Base-by-base conservation (phyloP, 176 grass and related monocot genomes). In the Avena sativa region DNA sequence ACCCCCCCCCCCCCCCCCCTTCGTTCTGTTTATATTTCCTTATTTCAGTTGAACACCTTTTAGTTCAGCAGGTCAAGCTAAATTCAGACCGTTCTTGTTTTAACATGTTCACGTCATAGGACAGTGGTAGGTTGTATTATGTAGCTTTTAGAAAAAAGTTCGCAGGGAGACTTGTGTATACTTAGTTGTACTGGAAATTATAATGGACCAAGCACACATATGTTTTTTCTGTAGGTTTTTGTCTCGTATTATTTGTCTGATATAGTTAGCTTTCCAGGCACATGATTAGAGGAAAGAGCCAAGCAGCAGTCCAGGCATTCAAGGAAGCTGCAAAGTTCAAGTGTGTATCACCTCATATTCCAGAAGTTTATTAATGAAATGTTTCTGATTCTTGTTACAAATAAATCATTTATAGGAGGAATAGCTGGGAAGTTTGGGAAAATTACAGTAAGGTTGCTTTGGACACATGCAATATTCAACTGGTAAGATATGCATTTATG, bases 341-440 rank as follows among this genome's bases (percentile, higher is more conserved):
- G 91, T 92, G 82, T 25, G 71, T 89, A 25, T 72, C 9, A 81
- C 84, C 46, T 65, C 28, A 75, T 93, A 62, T 67, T 76, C n/a
- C 19, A 68, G 72, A 75, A 16, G 21, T 51, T 74, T 67, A 15
- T 69, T 81, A 14, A 2, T 28, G 28, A 60, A 16, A 76, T 76
- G 34, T 44, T 69, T 51, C 2, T 72, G 34, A 8, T 36, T 67
- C 64, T 57, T 7, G 72, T 60, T 79, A 52, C 78, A 34, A 51
- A 80, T 53, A 83, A 78, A 52, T 69, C 46, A 65, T 89, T 86
- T 87, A 40, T 90, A 96, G 94, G 92, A 98, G 96, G 83, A 95
- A 96, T 90, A 98, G 93, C 81, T 96, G 96, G 93, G 83, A 98
- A 88, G 79, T 98, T 82, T 98, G 96, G 96, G 96, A 98, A 70